Conservation (phyloP, 129 eudicot species). For the Lonicera japonica region DNA sequence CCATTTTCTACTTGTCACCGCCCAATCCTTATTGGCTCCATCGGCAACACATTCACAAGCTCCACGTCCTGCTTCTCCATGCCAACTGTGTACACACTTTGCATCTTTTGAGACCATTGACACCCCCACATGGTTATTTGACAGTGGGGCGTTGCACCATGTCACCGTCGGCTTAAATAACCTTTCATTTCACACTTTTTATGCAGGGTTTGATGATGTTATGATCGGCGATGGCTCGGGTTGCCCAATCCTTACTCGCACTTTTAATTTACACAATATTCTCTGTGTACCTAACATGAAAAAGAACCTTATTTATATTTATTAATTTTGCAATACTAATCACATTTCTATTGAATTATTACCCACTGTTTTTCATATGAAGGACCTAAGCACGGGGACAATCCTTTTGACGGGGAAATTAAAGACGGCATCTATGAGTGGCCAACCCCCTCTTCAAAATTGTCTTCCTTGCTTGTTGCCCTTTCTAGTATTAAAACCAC, state of each 20-base stretch:
- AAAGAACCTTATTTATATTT: background rate
- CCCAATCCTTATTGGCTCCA: no score
- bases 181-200: background rate
- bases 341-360: background rate
- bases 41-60: background rate
- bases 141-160: background rate
- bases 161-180: background rate
- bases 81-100: background rate
- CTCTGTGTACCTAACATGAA: background rate
- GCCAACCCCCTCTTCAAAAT: no score
- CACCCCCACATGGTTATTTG: background rate
- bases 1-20: no score
- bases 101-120: background rate
- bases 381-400: background rate
- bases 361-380: background rate
- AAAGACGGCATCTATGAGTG: background rate
- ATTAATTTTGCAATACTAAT: background rate
- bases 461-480: background rate
- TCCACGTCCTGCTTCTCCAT: background rate
- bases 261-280: background rate
- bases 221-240: background rate
- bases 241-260: background rate
- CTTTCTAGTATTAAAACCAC: no score
- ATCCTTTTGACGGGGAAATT: background rate
- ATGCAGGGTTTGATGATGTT: background rate